A percentile compares a stretch with the other conserved stretches of the same genome.
phyloP scores from a whole-genome alignment of 1,284 basidiomycete species.

The Sanghuangporus weigelae region DNA sequence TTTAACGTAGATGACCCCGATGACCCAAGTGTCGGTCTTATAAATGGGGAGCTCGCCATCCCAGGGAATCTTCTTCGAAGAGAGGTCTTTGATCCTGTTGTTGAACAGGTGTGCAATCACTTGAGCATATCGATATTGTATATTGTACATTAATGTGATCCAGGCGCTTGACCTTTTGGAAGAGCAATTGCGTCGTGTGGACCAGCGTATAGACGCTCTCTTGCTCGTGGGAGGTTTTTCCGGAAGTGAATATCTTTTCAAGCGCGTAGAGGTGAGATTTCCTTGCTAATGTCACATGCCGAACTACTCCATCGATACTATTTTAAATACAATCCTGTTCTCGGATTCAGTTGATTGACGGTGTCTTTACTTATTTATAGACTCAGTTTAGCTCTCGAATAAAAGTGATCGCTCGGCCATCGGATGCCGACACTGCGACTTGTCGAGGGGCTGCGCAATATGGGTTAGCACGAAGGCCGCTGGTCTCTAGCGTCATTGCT shows the following conservation, averaged over 20 bases:
- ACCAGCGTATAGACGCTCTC: conserved; percentile 67
- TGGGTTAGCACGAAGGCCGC: conserved; percentile 64
- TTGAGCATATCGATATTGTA: background rate
- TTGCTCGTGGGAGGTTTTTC: conserved; percentile 84
- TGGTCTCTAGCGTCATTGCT: conserved; percentile 74
- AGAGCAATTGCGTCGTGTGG: conserved; percentile 58
- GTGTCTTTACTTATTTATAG: conserved; percentile 30
- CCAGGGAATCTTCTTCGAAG: conserved; percentile 69
- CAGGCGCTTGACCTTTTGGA: conserved; percentile 74
- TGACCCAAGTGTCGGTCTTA: conserved; percentile 65
- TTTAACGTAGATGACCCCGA: conserved; percentile 75
- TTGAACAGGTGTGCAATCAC: conserved; percentile 50
- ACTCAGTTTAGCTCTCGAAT: conserved; percentile 60
- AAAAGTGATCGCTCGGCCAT: conserved; percentile 67
- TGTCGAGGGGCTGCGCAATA: conserved; percentile 78
- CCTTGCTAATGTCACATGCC: conserved; percentile 8
- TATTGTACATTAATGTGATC: background rate
- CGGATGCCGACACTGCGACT: conserved; percentile 80
- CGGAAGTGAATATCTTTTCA: conserved; percentile 74
- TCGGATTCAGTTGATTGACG: background rate
- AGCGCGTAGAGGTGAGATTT: conserved; percentile 54
- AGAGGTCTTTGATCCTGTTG: conserved; percentile 78
- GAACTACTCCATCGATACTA: background rate
- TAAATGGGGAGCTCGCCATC: conserved; percentile 75
- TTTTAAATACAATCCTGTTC: background rate